Base-by-base conservation (phyloP, 331 rosid species). In the Arachis monticola region DNA sequence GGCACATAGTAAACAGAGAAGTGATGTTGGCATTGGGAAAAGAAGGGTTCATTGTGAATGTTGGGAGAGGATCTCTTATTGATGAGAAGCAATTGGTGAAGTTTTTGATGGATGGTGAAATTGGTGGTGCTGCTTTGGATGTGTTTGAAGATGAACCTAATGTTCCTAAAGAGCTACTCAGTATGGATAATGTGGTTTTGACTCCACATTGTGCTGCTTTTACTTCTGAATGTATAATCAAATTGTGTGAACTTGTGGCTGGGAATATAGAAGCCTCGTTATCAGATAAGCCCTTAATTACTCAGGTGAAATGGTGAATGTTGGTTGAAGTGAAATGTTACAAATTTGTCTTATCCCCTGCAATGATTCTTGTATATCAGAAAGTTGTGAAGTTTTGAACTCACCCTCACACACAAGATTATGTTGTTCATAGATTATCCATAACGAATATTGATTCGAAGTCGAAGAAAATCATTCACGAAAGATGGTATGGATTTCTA, bases 101-200 rank as follows among this genome's bases (percentile, higher is more conserved):
- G 75, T 83, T 79, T 58, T 84, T 81, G 80, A 63, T 72, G 60
- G 74, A 82, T 2, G 83, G 80, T 0, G 70, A 81, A 67, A 65
- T 84, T 13, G 77, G 73, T 27, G 90, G 90, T 69, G 88, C 82
- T 73, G 90, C 83, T n/a, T 81, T 86, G 83, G 90, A 86, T 81
- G 90, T 84, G 86, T 86, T 79, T 79, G 88, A 81, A 83, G 50
- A 83, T 60, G 90, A 86, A 44, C 88, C 90, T 83, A 40, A 9
- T 68, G 83, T 86, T 70, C 73, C 76, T 2, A 0, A 48, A 56
- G 74, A 82, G 64, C 47, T 78, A 3, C 11, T 62, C 73, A 8
- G 27, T 10, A 50, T 80, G 87, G 53, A 46, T 30, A 83, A 79
- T 69, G 82, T 80, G 31, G 82, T 83, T 51, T 65, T 83, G 3